Base-by-base conservation (phyloP, 148 eudicot species). In the Camellia lanceoleosa region DNA sequence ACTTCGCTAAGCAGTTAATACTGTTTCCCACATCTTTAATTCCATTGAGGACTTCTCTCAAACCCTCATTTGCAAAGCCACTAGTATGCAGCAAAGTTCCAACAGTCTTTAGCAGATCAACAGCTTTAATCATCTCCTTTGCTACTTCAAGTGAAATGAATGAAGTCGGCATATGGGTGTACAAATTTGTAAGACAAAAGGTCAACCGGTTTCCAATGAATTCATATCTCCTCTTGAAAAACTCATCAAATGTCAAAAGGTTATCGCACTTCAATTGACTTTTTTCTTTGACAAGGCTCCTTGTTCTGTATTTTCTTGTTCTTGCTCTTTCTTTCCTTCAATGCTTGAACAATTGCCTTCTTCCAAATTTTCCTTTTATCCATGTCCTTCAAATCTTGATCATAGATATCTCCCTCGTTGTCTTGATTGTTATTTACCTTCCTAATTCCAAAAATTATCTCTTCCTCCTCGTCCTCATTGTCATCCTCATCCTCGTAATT, bases 101-200 rank as follows among this genome's bases (percentile, higher is more conserved):
- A 10, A 89, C 58, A 14, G 41, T 58, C 63, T 82, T 80, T 41
- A 90, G 81, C 60, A 83, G 20, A 58, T 73, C 63, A 60, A 85
- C 47, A 46, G 82, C 84, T 10, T 20, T 58, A 13, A 88, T 79
- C 52, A 49, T 49, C 52, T 49, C 7, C 52, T 49, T 49, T 49
- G 7, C 52, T 49, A 49, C 52, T 49, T 49, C 52, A 4, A 7
- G 52, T 49, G 52, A 7, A 49, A 49, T 49, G 52, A 49, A 49
- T 5, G 52, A 84, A 5, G 92, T 90, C 2, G 97, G 98, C 71
- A 92, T 59, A 64, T 94, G 94, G 5, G 92, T 89, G 69, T 71
- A 88, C 58, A 92, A 74, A 81, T 76, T 87, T 47, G 58, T 63
- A 7, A 77, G 62, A 55, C 83, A 82, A 71, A 55, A 74, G 30